phyloP scores from a whole-genome alignment of 768 basidiomycete genomes.

The Boletus speciosus region DNA sequence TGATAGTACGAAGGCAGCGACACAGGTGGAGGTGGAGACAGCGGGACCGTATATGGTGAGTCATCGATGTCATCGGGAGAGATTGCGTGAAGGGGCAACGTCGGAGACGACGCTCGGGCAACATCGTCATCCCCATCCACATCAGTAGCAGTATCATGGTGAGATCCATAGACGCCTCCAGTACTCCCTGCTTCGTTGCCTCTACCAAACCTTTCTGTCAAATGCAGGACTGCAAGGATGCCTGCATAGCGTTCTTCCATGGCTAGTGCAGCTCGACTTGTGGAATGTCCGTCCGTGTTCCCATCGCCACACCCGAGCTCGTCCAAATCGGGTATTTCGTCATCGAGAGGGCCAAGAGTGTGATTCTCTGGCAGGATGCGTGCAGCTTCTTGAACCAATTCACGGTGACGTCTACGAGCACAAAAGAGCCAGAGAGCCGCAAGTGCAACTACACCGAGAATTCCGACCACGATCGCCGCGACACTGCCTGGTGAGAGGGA shows the following conservation, averaged over 20 bases:
- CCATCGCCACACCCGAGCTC: conserved; percentile 7
- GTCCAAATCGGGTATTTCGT: conserved; percentile 18
- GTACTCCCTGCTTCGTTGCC: conserved; percentile 27
- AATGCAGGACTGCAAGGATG: conserved; percentile 24
- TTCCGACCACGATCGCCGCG: conserved; percentile 23
- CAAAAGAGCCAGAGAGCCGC: conserved; percentile 30
- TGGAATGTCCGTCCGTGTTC: background rate
- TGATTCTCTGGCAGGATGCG: conserved; percentile 7
- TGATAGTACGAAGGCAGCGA: conserved; percentile 1
- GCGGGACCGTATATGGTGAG: conserved; percentile 11
- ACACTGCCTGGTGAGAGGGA: conserved; percentile 24
- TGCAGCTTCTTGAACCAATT: conserved; percentile 18
- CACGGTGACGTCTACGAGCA: conserved; percentile 30
- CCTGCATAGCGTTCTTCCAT: conserved; percentile 29
- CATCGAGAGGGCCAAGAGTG: conserved; percentile 18
- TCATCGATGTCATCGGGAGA: conserved; percentile 6
- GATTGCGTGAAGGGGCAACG: conserved; percentile 17
- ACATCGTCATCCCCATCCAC: conserved; percentile 8
- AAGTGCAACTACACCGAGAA: conserved; percentile 26
- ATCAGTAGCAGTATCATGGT: conserved; percentile 5
- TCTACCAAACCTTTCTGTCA: conserved; percentile 8
- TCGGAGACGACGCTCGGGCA: conserved; percentile 22
- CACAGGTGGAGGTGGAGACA: conserved; percentile 27
- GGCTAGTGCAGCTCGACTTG: background rate
- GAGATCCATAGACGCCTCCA: conserved; percentile 27